Evolutionary conservation across 352 stramenopile genomes (phyloP).

Genomic region (Blastocystis sp.): DNA sequence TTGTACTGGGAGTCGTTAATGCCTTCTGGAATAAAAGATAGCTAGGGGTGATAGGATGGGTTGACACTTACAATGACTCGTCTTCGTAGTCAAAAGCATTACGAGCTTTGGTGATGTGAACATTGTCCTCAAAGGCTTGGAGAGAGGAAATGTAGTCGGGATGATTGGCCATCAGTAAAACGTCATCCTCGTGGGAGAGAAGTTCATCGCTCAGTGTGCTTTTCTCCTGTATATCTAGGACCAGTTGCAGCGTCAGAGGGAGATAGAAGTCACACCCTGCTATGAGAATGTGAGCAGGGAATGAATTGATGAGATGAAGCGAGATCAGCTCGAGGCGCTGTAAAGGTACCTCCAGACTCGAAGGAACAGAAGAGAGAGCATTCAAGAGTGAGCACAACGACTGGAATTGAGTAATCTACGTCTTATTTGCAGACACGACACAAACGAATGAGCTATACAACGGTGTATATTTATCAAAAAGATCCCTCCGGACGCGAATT

Average conservation of each 20-base stretch:
- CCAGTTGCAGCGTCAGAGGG: background rate
- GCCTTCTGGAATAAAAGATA: constrained; percentile 32
- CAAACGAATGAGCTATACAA: constrained; percentile 17
- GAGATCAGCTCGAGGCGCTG: background rate
- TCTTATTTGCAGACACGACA: no score
- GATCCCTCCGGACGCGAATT: background rate
- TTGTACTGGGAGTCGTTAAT: background rate
- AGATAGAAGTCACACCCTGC: constrained; percentile 25
- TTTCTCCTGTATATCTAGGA: constrained; percentile 2
- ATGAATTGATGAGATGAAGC: constrained; percentile 49
- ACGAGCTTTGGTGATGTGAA: background rate
- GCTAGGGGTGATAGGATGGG: background rate
- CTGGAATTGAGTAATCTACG: constrained; percentile 45
- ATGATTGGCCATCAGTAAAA: constrained; percentile 18
- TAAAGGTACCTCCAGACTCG: background rate
- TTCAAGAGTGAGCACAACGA: background rate
- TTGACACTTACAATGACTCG: background rate
- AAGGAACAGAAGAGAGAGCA: background rate
- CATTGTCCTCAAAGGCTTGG: background rate
- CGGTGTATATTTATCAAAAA: constrained; percentile 53
- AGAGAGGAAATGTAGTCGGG: background rate
- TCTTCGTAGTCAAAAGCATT: constrained; percentile 59
- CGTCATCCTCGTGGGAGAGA: background rate
- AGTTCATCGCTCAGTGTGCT: constrained; percentile 34
- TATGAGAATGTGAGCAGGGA: constrained; percentile 45